Base-by-base conservation (phyloP, 2,329 filamentous ascomycete genomes). In the Monosporascus ibericus region DNA sequence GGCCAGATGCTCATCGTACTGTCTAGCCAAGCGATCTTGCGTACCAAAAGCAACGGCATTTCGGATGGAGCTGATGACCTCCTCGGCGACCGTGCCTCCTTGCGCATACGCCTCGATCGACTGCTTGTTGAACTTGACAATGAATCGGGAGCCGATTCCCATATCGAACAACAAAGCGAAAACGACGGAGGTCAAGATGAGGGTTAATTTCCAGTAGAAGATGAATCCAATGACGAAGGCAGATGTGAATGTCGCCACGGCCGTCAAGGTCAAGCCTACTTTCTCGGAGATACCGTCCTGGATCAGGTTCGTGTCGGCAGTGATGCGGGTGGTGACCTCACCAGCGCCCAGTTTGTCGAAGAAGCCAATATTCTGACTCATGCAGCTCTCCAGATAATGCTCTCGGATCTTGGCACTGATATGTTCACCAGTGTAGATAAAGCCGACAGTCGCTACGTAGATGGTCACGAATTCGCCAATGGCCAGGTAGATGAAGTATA, bases 281-380 rank as follows among this genome's bases (percentile, higher is more conserved):
- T 96, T 96, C 69, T 95, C 90, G 0, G 90, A 95, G 46, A 99
- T 90, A 52, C 91, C 92, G 60, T 95, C 92, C 69, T 96, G 92
- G 51, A 97, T 86, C 50, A 95, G 75, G 64, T 96, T 96, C 44
- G 90, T 95, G 68, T 97, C 92, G 11, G 92, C 87, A 0, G 92
- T 97, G 61, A 96, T 96, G 58, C 92, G 86, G 1, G 92, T 96
- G 0, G 92, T 96, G 55, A 97, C 89, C 71, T 96, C 94, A 53
- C 92, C 92, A 36, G 91, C 88, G 49, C 92, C 92, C 15, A 96
- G 79, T 64, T 94, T 94, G 70, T 97, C 94, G 70, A 95, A 95
- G 70, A 90, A 95, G 46, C 84, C 91, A 67, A 95, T 92, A 67
- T 96, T 95, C 68, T 95, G 91, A 55, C 84, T 83, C 74, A 95